Evolutionary conservation across 2,329 filamentous ascomycete species (phyloP).

Genomic region (Diaporthe capsici): DNA sequence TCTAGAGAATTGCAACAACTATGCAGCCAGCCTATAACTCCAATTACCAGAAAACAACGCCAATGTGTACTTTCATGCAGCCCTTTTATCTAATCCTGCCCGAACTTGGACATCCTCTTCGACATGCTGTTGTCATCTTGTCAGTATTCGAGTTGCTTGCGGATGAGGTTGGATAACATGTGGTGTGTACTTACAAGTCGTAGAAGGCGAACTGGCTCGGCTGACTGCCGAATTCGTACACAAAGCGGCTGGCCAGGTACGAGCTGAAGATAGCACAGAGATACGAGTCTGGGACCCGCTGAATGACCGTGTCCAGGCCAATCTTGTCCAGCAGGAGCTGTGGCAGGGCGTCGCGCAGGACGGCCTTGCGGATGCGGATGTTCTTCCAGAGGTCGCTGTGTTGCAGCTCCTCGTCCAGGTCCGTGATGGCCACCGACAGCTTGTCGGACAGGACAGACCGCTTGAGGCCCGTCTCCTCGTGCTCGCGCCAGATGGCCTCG

Average conservation of each 20-base stretch:
- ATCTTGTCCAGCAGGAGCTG: slow-evolving; percentile 88
- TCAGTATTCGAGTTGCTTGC: slow-evolving; percentile 48
- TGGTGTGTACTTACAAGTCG: slow-evolving; percentile 81
- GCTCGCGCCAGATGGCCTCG: slow-evolving; percentile 97
- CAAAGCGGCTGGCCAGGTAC: slow-evolving; percentile 94
- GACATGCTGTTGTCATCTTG: slow-evolving; percentile 70
- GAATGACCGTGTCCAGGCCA: slow-evolving; percentile 88
- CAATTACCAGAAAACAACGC: not conserved
- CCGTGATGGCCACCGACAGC: slow-evolving; percentile 93
- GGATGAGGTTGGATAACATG: not conserved
- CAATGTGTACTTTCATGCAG: not conserved
- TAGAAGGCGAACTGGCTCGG: slow-evolving; percentile 99
- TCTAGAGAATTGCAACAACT: not conserved
- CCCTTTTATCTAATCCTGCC: slow-evolving; percentile 22
- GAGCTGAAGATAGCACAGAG: slow-evolving; percentile 96
- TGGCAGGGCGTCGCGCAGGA: slow-evolving; percentile 89
- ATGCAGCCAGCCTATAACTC: slow-evolving; percentile 23
- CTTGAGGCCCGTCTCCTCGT: slow-evolving; percentile 83
- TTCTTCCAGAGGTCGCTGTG: slow-evolving; percentile 93
- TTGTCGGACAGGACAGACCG: slow-evolving; percentile 93
- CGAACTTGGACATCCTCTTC: slow-evolving; percentile 70
- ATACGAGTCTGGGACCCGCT: slow-evolving; percentile 91
- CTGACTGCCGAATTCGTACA: slow-evolving; percentile 93
- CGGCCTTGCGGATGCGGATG: slow-evolving; percentile 79
- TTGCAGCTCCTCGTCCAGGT: slow-evolving; percentile 95